These are phyloP conservation scores for Aspergillus affinis DNA, from an alignment of 495 filamentous ascomycete species.

Conservation along the genomic window DNA sequence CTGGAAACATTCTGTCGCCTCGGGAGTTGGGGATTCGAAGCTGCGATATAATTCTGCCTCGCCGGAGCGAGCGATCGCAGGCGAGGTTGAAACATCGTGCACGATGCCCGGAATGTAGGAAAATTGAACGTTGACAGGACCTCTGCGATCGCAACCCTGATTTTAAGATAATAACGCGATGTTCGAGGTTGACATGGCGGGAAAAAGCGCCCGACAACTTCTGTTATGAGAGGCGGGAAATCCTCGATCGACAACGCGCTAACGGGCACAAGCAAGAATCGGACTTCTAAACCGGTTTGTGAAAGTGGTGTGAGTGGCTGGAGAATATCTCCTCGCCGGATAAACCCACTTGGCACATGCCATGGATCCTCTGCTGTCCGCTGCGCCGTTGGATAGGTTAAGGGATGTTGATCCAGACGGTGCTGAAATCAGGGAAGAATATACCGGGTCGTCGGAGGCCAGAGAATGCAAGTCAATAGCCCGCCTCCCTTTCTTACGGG, in stretches of 20 bases:
- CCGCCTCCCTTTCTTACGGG: too few relatives aligned
- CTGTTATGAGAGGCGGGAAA: too few relatives aligned
- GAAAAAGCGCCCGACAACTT: not conserved
- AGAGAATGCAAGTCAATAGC: too few relatives aligned
- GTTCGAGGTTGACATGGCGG: not conserved
- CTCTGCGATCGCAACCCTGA: too few relatives aligned
- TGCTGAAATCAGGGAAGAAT: too few relatives aligned
- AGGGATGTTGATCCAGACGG: too few relatives aligned
- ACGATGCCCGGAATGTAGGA: not conserved
- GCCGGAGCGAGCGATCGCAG: not conserved
- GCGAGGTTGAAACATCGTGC: not conserved
- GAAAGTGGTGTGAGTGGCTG: too few relatives aligned
- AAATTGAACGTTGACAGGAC: too few relatives aligned
- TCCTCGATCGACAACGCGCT: not conserved
- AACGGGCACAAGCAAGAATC: not conserved
- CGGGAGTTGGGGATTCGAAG: not conserved
- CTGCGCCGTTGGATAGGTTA: not conserved
- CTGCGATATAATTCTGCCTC: not conserved
- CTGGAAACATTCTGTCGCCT: not conserved
- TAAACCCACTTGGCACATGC: not conserved
- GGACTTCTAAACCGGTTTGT: not conserved
- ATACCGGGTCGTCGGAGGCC: too few relatives aligned
- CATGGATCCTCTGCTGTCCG: not conserved
- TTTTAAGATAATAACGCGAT: not conserved
- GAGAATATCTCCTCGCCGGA: not conserved